phyloP scores from a whole-genome alignment of 2,329 filamentous ascomycete species.

The Leptographium radiaticola region DNA sequence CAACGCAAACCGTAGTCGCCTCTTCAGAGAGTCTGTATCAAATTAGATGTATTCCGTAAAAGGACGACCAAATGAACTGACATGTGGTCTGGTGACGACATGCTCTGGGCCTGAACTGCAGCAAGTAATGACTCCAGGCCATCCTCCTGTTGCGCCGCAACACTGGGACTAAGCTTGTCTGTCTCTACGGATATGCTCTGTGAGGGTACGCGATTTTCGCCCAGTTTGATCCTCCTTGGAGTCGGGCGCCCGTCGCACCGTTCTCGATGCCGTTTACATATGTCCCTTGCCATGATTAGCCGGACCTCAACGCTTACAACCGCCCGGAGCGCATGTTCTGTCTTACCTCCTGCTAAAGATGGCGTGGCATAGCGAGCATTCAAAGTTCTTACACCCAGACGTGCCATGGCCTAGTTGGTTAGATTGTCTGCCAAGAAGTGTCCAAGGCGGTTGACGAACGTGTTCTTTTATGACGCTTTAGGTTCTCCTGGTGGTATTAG shows the following conservation, averaged over 20 bases:
- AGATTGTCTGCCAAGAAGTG: neutral
- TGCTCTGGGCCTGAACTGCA: neutral
- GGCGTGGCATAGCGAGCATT: constrained; percentile 1
- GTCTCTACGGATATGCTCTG: neutral
- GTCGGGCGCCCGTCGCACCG: constrained; percentile 3
- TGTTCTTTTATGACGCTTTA: constrained; percentile 4
- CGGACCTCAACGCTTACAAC: no score
- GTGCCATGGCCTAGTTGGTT: constrained; percentile 1
- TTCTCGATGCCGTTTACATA: constrained; percentile 3
- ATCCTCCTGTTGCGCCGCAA: neutral
- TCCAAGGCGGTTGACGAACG: neutral
- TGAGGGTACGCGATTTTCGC: neutral
- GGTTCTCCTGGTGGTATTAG: neutral
- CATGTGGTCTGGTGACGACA: neutral
- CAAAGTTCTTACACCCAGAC: constrained; percentile 1
- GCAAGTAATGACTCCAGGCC: neutral
- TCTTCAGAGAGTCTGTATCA: neutral
- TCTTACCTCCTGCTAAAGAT: constrained; percentile 2
- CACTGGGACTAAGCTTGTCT: neutral
- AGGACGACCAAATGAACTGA: neutral
- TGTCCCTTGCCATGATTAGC: neutral
- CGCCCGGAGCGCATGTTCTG: neutral
- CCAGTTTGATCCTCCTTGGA: neutral
- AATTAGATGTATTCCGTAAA: neutral
- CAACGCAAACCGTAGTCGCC: neutral